Evolutionary conservation across 192 early-diverging fungal species (phyloP).

Genomic region (Coemansia aciculifera): DNA sequence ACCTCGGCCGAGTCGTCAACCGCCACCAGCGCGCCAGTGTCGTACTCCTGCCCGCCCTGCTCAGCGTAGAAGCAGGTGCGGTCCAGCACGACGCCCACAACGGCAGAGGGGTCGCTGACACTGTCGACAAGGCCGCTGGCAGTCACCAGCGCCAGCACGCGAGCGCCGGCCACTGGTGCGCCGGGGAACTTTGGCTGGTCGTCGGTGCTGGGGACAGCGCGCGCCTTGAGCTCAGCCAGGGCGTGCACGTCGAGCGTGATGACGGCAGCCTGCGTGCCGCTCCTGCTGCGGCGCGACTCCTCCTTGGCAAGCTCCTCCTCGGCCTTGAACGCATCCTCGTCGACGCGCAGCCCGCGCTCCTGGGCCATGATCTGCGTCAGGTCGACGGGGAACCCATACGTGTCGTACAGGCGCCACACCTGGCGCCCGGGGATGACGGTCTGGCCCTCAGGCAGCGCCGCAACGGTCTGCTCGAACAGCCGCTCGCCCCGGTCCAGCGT

Average conservation of each 20-base stretch:
- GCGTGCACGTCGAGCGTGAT: constrained; percentile 91
- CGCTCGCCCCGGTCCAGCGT: constrained; percentile 97
- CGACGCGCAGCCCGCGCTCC: constrained; percentile 81
- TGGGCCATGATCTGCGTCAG: constrained; percentile 98
- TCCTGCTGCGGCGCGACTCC: constrained; percentile 62
- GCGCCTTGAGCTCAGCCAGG: constrained; percentile 80
- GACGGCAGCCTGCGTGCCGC: constrained; percentile 55
- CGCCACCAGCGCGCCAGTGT: constrained; percentile 82
- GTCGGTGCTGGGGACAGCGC: constrained; percentile 77
- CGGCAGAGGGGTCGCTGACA: constrained; percentile 14
- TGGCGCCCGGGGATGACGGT: constrained; percentile 76
- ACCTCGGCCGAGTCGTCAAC: constrained; percentile 87
- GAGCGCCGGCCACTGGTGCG: constrained; percentile 66
- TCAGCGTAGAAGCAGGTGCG: constrained; percentile 98
- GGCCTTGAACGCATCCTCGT: constrained; percentile 79
- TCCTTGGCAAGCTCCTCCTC: constrained; percentile 80
- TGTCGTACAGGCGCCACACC: constrained; percentile 98
- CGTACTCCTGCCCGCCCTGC: constrained; percentile 93
- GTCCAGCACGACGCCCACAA: constrained; percentile 90
- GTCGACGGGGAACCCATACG: constrained; percentile 98
- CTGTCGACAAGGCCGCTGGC: constrained; percentile 21
- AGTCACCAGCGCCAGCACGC: constrained; percentile 77
- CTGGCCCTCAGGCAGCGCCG: constrained; percentile 53
- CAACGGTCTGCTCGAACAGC: constrained; percentile 80
- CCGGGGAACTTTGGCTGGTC: constrained; percentile 80